Base-by-base conservation (phyloP, 2,329 filamentous ascomycete genomes). In the Cladosporium colombiae region DNA sequence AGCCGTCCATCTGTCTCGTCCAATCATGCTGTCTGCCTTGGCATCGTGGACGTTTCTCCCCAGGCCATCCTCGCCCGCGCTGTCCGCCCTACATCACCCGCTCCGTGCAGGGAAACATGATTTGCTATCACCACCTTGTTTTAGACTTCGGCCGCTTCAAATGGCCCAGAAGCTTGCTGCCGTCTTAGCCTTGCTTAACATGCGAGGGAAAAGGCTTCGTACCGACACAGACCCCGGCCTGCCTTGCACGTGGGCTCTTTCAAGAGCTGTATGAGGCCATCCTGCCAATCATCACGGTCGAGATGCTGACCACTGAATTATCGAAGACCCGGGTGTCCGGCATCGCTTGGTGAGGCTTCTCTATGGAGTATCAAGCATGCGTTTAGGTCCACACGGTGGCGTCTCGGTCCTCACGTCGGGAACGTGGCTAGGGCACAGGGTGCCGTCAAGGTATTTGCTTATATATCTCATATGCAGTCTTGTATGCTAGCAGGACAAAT, bases 171-270 rank as follows among this genome's bases (percentile, higher is more conserved):
- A 44, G 60, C 60, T 63, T 56, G 50, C 11, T 63, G 50, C 50
- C 23, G 61, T 25, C 61, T 63, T 63, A 44, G 61, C 49, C 61
- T 55, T 63, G 61, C 61, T 63, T 63, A 46, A 52, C 33, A 35
- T 63, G 35, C 61, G n/a, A 63, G 35, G 35, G 25, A 5, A 23
- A 21, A 63, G 29, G 61, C 61, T 63, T 63, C 61, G 35, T 27
- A 31, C n/a, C 61, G 46, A 33, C 1, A 33, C 35, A 25, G 13
- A 44, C 35, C 50, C 50, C 21, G n/a, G 33, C 25, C 31, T 55
- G 61, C 6, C 18, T 40, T 40, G 61, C 61, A 63, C 61, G 61
- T 63, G 61, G 50, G 44, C 31, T 25, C 49, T 14, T 52, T 55
- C 21, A 16, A 2, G 16, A 33, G 29, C 44, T 27, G n/a, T 46